Percentiles rank a stretch among this genome's conserved stretches.
phyloP scores from a whole-genome alignment of 257 asterid species.

The Petunia axillaris region DNA sequence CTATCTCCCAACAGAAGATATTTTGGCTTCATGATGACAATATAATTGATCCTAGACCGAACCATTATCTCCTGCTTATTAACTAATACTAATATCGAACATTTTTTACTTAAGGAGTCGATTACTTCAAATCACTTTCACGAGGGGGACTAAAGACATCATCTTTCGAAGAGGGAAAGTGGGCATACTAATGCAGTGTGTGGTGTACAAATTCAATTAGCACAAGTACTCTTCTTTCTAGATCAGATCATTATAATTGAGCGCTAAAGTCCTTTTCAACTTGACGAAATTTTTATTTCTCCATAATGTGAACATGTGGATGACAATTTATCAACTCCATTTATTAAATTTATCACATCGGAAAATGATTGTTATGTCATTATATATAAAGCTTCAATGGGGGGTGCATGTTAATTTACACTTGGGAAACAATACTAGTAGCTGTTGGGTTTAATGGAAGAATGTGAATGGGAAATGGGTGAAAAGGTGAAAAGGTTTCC shows the following conservation, averaged over 20 bases:
- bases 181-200: not conserved
- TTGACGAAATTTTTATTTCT: not conserved
- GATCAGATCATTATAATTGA: not conserved
- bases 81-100: not conserved
- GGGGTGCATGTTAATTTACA: not conserved
- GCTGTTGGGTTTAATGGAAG: too few relatives aligned
- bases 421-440: too few relatives aligned
- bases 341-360: not conserved
- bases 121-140: not conserved
- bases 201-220: not conserved
- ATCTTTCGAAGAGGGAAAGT: not conserved
- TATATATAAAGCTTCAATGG: not conserved
- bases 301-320: not conserved
- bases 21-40: constrained; percentile 2
- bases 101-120: not conserved
- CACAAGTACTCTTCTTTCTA: not conserved
- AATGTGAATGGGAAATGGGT: too few relatives aligned
- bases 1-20: not conserved
- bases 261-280: not conserved
- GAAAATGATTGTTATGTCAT: not conserved
- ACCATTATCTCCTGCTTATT: not conserved
- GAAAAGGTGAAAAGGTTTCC: too few relatives aligned
- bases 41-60: not conserved
- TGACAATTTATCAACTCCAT: constrained; percentile 3
- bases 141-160: not conserved